A percentile compares a stretch with the other conserved stretches of the same genome.
phyloP scores from a whole-genome alignment of 2,329 filamentous ascomycete species.

The Ophiocordyceps unilateralis region DNA sequence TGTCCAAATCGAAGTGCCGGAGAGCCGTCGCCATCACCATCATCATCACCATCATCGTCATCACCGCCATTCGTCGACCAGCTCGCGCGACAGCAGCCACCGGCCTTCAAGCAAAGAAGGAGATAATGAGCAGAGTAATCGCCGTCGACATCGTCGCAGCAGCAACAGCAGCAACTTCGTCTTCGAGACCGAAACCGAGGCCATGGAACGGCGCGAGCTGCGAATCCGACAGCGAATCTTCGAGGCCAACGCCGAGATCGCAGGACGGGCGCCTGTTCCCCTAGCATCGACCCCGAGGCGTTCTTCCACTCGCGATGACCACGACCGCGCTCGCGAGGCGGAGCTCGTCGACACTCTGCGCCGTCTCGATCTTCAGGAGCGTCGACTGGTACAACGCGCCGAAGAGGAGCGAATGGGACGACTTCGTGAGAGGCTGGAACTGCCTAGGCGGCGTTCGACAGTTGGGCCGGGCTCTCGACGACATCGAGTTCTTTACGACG shows the following conservation, averaged over 20 bases:
- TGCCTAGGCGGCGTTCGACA: constrained; percentile 18
- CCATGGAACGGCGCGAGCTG: constrained; percentile 11
- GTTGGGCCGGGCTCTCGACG: constrained; percentile 19
- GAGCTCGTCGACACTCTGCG: constrained; percentile 18
- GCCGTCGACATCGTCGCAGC: constrained; percentile 6
- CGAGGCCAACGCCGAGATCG: constrained; percentile 24
- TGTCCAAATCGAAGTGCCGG: constrained; percentile 21
- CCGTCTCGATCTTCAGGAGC: constrained; percentile 14
- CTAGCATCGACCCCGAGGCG: constrained; percentile 8
- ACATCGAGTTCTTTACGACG: constrained; percentile 18
- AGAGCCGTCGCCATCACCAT: constrained; percentile 5
- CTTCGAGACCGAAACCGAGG: constrained; percentile 5
- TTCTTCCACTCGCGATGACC: background rate
- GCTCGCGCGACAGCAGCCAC: constrained; percentile 17
- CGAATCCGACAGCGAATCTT: constrained; percentile 17
- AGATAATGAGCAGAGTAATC: background rate
- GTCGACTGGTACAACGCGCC: constrained; percentile 13
- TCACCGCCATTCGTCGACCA: constrained; percentile 18
- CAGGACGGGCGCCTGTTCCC: constrained; percentile 17
- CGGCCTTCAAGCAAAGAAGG: constrained; percentile 11
- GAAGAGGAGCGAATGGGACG: constrained; percentile 18
- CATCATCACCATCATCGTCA: constrained; percentile 9
- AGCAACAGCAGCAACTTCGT: background rate
- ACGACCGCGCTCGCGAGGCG: constrained; percentile 7
- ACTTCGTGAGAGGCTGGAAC: constrained; percentile 20